Conservation (phyloP, 805 yeast genomes). For the Dipodascopsis uninucleata region DNA sequence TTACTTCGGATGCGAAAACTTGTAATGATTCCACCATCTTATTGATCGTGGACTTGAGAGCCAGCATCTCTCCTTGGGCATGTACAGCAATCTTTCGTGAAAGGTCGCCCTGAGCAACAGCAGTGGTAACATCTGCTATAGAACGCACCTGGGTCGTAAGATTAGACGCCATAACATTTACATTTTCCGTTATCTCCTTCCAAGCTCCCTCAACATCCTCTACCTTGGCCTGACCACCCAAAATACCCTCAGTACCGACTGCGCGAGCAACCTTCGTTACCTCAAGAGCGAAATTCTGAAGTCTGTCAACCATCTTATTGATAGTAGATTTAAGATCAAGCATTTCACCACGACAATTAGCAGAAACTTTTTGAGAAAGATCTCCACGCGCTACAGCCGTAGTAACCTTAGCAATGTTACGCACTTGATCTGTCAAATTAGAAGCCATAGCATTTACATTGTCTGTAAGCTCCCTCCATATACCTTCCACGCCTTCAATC, state of each 20-base stretch:
- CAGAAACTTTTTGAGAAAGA: slow-evolving; percentile 74
- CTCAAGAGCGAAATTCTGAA: slow-evolving; percentile 76
- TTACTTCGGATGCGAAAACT: slow-evolving; percentile 82
- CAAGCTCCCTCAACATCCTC: slow-evolving; percentile 82
- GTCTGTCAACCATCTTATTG: slow-evolving; percentile 83
- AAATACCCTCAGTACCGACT: slow-evolving; percentile 83
- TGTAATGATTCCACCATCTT: slow-evolving; percentile 91
- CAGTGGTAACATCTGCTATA: slow-evolving; percentile 86
- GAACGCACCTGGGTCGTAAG: slow-evolving; percentile 84
- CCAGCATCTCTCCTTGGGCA: slow-evolving; percentile 87
- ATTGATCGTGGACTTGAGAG: slow-evolving; percentile 79
- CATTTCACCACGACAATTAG: slow-evolving; percentile 80
- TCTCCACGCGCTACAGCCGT: slow-evolving; percentile 87
- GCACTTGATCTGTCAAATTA: slow-evolving; percentile 80
- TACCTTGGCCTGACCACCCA: slow-evolving; percentile 84
- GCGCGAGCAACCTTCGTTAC: slow-evolving; percentile 82
- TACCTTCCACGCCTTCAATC: slow-evolving; percentile 74
- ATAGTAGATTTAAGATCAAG: slow-evolving; percentile 77
- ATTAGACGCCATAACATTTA: slow-evolving; percentile 83
- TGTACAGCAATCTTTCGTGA: slow-evolving; percentile 82
- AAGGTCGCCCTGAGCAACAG: slow-evolving; percentile 86
- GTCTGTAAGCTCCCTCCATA: slow-evolving; percentile 83
- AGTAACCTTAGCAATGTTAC: slow-evolving; percentile 82
- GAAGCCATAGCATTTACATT: slow-evolving; percentile 88
- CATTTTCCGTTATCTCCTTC: slow-evolving; percentile 79